Percentiles rank a stretch among this genome's conserved stretches.
phyloP scores from a whole-genome alignment of 2,329 filamentous ascomycete species.

The Hymenoscyphus repandus region DNA sequence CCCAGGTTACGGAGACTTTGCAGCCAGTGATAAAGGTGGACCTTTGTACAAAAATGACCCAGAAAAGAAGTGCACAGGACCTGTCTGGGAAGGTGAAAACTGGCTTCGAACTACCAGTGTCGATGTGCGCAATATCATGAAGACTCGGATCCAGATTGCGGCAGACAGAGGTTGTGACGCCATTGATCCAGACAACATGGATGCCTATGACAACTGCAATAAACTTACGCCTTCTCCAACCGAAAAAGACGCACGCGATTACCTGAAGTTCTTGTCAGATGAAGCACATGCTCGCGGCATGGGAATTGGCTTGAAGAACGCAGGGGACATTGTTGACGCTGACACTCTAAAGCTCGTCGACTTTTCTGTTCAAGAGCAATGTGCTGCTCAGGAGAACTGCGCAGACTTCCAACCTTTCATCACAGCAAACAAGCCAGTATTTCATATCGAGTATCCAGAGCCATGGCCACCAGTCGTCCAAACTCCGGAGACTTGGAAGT shows the following conservation, averaged over 20 bases:
- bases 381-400: conserved; percentile 55
- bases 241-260: conserved; percentile 38
- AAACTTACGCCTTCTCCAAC: conserved; percentile 57
- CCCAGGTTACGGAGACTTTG: conserved; percentile 48
- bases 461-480: no score
- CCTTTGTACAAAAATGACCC: background rate
- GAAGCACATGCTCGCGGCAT: conserved; percentile 49
- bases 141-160: conserved; percentile 51
- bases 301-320: conserved; percentile 64
- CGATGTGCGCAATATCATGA: conserved; percentile 60
- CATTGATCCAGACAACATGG: conserved; percentile 66
- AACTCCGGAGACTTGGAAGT: no score
- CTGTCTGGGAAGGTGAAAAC: background rate
- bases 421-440: conserved; percentile 58
- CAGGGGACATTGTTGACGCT: conserved; percentile 48
- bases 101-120: background rate
- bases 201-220: conserved; percentile 53
- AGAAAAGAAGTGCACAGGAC: background rate
- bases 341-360: conserved; percentile 17
- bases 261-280: conserved; percentile 46
- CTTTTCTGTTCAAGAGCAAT: conserved; percentile 38
- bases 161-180: conserved; percentile 57
- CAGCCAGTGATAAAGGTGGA: conserved; percentile 15
- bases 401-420: conserved; percentile 52
- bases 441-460: conserved; percentile 67